A percentile compares a stretch with the other conserved stretches of the same genome.
Conservation (phyloP, 148 eudicot species). For the Cornus kousa region DNA sequence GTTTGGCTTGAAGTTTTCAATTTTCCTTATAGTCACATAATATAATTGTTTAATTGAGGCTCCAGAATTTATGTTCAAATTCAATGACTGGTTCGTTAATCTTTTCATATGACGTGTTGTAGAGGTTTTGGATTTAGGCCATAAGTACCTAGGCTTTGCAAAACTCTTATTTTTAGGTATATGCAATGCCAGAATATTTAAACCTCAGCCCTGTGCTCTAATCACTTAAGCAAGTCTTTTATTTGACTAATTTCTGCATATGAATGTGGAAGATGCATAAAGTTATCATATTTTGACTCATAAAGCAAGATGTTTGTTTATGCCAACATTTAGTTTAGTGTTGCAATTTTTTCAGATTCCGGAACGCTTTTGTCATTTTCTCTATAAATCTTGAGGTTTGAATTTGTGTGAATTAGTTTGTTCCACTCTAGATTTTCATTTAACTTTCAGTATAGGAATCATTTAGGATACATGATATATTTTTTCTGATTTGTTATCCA, state of each 20-base stretch:
- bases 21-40: background rate
- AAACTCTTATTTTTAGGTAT: no score
- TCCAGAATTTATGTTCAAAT: background rate
- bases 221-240: background rate
- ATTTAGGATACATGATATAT: background rate
- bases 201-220: background rate
- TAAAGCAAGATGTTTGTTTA: background rate
- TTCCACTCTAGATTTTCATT: background rate
- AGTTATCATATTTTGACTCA: background rate
- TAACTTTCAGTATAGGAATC: background rate
- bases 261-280: background rate
- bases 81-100: background rate
- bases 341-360: background rate
- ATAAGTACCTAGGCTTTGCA: background rate
- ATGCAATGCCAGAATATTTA: no score
- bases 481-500: background rate
- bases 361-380: background rate
- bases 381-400: no score
- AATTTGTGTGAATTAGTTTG: no score
- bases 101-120: background rate
- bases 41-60: background rate
- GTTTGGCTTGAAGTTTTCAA: no score
- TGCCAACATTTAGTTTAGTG: background rate
- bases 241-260: background rate
- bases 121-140: background rate